Conservation (phyloP, 495 filamentous ascomycete genomes). For the Paragyromitra xinjiangensis region DNA sequence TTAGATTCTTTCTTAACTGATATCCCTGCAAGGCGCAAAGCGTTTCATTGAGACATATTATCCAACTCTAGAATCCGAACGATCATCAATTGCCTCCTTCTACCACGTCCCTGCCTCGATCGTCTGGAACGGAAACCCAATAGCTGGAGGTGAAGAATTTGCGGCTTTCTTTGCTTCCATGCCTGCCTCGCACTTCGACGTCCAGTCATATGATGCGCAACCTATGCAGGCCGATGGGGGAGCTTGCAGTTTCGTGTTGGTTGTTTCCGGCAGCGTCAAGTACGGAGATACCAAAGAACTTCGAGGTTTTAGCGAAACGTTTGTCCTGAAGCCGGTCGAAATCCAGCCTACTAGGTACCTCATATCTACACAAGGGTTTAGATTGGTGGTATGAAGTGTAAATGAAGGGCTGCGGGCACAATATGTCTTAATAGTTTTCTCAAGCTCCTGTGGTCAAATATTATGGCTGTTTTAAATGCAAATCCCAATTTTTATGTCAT, state of each 20-base stretch:
- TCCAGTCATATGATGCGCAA: slow-evolving; percentile 73
- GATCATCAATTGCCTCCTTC: slow-evolving; percentile 65
- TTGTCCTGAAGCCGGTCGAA: slow-evolving; percentile 71
- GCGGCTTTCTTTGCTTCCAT: slow-evolving; percentile 71
- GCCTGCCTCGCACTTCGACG: slow-evolving; percentile 68
- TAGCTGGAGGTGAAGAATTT: slow-evolving; percentile 66
- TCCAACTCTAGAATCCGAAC: slow-evolving; percentile 66
- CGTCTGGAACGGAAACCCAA: slow-evolving; percentile 71
- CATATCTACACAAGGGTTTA: slow-evolving; percentile 58
- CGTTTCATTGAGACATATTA: slow-evolving; percentile 67
- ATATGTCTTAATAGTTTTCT: not conserved
- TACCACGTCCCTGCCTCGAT: slow-evolving; percentile 67
- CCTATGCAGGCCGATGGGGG: slow-evolving; percentile 67
- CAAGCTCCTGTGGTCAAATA: not conserved
- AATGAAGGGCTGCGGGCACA: not conserved
- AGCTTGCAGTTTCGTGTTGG: slow-evolving; percentile 67
- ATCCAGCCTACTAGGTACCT: slow-evolving; percentile 49
- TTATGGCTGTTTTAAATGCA: not conserved
- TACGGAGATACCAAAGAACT: slow-evolving; percentile 64
- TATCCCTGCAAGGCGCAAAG: slow-evolving; percentile 57
- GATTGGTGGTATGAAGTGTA: slow-evolving; percentile 51
- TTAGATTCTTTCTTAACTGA: not conserved
- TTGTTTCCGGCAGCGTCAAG: slow-evolving; percentile 69
- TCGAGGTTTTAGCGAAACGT: slow-evolving; percentile 73
- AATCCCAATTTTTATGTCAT: not conserved